These are phyloP conservation scores for Acacia confusa DNA, from an alignment of 306 rosid species.

Conservation along the genomic window DNA sequence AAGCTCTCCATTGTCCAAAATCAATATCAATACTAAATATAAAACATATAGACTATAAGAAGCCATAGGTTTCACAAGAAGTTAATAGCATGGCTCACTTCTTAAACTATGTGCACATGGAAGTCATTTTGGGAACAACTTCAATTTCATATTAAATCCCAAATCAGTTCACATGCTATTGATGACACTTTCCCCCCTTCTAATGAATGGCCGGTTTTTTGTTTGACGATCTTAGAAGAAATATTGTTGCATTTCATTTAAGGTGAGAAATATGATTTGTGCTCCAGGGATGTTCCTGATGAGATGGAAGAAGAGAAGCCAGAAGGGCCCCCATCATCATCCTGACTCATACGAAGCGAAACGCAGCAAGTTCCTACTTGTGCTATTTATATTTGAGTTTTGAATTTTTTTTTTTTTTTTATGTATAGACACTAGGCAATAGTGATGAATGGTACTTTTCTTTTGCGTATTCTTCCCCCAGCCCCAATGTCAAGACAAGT, in stretches of 20 bases:
- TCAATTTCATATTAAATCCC: not conserved
- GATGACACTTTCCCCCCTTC: too few species aligned
- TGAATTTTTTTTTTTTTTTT: not conserved
- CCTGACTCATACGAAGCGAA: constrained; percentile 34
- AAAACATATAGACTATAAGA: not conserved
- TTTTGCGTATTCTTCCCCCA: not conserved
- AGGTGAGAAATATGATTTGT: constrained; percentile 10
- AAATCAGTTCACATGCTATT: not conserved
- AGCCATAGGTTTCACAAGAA: not conserved
- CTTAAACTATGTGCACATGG: not conserved
- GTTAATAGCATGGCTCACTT: not conserved
- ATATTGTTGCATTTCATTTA: constrained; percentile 14
- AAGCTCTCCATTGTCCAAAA: not conserved
- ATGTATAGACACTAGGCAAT: not conserved
- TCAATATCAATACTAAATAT: not conserved
- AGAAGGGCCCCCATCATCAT: constrained; percentile 34
- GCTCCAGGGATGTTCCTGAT: constrained; percentile 47
- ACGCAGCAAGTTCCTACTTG: constrained; percentile 19
- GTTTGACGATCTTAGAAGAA: not conserved
- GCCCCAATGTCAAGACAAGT: not conserved
- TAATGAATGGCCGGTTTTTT: not conserved
- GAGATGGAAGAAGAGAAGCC: constrained; percentile 67
- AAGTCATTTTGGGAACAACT: not conserved
- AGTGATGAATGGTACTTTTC: not conserved
- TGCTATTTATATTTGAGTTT: not conserved